Evolutionary conservation across 345 rosid genomes (phyloP), one percentile per base, ranked within the genome.

Genomic region (Salix arbutifolia): DNA sequence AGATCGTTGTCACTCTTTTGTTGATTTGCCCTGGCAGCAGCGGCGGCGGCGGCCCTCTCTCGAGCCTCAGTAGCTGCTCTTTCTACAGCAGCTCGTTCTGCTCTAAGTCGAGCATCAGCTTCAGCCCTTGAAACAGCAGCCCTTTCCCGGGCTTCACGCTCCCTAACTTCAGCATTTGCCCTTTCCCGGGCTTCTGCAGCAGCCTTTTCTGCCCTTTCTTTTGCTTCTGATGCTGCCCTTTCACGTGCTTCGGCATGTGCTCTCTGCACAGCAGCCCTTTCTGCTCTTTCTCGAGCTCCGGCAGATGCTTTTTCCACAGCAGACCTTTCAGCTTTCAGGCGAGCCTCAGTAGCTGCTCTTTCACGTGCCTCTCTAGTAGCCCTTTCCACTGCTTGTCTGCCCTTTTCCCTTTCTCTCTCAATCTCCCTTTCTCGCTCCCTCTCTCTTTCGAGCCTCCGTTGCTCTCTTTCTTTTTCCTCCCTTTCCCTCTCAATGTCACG

Each of bases 311-410:
- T 95, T 50, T 65, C 97, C 71, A 86, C 94, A 84, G 97, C 94
- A 79, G 96, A 93, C 85, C 94, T 90, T 82, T 96, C 97, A 75
- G 91, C 92, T 88, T 82, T 96, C 11, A 79, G 78, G 70, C 85
- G 95, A 82, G 98, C 99, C 33, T 91, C 99, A 70, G 81, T 53
- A 61, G 94, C 97, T 69, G 97, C 99, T 88, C 99, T 89, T 85
- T 93, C 99, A 21, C 97, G 90, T 83, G 97, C 97, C 84, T 87
- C 99, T 87, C 98, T 92, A 38, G 97, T 93, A 78, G 98, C 99
- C 84, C 99, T 91, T 86, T 93, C 98, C 40, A 96, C 98, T 10
- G 90, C 99, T 80, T 96, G 96, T 80, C 97, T 91, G 42, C 87
- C 94, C 86, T 77, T 80, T 75, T 85, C 86, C 71, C 89, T 84